Evolutionary conservation across 768 basidiomycete genomes (phyloP).

Genomic region (Trametes cingulata): DNA sequence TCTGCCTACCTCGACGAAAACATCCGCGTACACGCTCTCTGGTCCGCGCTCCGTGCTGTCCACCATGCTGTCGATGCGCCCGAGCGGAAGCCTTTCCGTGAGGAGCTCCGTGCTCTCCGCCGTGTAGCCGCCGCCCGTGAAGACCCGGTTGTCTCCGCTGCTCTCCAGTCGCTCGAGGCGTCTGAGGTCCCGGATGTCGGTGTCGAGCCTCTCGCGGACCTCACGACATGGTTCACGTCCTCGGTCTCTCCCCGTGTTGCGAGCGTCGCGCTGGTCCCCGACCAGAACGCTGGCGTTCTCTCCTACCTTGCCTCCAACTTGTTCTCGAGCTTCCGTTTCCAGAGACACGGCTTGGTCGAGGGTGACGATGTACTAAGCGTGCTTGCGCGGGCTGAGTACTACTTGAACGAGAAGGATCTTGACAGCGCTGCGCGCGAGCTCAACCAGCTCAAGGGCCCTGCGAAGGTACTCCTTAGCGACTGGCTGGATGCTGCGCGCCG

Average conservation of each 20-base stretch:
- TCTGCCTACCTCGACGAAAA: conserved; percentile 91
- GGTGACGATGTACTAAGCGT: conserved; percentile 88
- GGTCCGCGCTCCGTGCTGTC: conserved; percentile 88
- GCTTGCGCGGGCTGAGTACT: conserved; percentile 84
- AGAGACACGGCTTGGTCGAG: conserved; percentile 72
- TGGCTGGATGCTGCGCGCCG: conserved; percentile 90
- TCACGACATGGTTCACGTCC: conserved; percentile 87
- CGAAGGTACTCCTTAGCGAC: conserved; percentile 71
- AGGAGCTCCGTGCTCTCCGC: conserved; percentile 82
- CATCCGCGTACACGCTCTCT: conserved; percentile 86
- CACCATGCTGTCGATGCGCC: conserved; percentile 62
- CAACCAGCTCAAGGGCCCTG: conserved; percentile 85
- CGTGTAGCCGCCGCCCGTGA: conserved; percentile 72
- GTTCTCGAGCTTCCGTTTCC: conserved; percentile 76
- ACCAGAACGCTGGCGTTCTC: conserved; percentile 83
- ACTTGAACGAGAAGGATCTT: conserved; percentile 90
- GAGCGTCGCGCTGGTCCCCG: conserved; percentile 90
- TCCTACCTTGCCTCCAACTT: conserved; percentile 83
- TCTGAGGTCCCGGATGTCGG: conserved; percentile 77
- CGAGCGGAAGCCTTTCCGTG: conserved; percentile 80
- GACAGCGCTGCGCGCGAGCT: conserved; percentile 88
- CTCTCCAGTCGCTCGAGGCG: conserved; percentile 66
- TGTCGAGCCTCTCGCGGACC: conserved; percentile 86
- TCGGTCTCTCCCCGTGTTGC: conserved; percentile 83
- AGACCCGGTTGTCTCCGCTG: conserved; percentile 64